Evolutionary conservation across 1,284 basidiomycete genomes (phyloP).

Genomic region (Hemileia vastatrix): DNA sequence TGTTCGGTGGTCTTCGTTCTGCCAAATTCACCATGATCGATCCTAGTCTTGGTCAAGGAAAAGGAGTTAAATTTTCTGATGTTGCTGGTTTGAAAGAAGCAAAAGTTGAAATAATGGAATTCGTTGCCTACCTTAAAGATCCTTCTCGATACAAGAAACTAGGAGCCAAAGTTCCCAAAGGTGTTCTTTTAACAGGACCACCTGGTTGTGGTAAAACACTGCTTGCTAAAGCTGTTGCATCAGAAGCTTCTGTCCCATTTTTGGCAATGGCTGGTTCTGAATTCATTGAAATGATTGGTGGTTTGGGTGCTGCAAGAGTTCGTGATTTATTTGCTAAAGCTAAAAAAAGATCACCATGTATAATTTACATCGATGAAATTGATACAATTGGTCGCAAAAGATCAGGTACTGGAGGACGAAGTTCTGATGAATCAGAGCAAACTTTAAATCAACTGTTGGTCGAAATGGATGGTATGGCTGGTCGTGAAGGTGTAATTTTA

Average conservation of each 20-base stretch:
- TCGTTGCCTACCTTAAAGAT: conserved; percentile 83
- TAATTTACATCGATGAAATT: conserved; percentile 88
- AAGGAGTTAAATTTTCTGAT: too few species aligned
- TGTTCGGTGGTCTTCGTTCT: too few species aligned
- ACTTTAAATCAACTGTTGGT: conserved; percentile 91
- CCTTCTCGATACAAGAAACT: conserved; percentile 74
- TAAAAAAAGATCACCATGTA: conserved; percentile 84
- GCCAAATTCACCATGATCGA: too few species aligned
- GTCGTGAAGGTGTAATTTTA: conserved; percentile 81
- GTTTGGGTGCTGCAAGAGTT: conserved; percentile 88
- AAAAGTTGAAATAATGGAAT: too few species aligned
- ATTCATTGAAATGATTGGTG: conserved; percentile 88
- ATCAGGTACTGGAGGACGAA: conserved; percentile 69
- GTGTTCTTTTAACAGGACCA: conserved; percentile 75
- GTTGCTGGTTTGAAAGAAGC: too few species aligned
- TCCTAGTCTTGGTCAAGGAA: too few species aligned
- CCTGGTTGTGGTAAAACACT: conserved; percentile 89
- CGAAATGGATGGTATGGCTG: conserved; percentile 87
- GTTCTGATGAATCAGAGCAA: conserved; percentile 70
- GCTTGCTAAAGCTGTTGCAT: conserved; percentile 86
- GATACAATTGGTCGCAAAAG: conserved; percentile 93
- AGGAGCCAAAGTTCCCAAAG: conserved; percentile 83
- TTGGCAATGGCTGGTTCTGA: conserved; percentile 57
- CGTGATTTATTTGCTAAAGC: conserved; percentile 90
- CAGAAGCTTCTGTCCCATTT: conserved; percentile 72